phyloP scores from a whole-genome alignment of 2,329 filamentous ascomycete species.

The Ascocoryne sarcoides region DNA sequence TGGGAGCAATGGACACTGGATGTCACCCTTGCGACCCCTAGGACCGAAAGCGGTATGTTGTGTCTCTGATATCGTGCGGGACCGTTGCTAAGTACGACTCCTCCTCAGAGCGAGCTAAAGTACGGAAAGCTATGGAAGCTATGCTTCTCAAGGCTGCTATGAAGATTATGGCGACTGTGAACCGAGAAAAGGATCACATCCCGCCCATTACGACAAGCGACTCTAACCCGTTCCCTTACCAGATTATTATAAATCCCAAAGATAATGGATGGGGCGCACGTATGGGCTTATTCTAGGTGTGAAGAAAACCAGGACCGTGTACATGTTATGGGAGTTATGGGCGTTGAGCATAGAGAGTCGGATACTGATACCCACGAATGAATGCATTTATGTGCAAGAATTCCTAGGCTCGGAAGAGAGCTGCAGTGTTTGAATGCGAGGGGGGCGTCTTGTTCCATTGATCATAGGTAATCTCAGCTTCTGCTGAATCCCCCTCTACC shows the following conservation, averaged over 20 bases:
- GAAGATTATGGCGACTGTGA: constrained; percentile 83
- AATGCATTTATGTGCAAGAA: neutral
- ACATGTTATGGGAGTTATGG: constrained; percentile 5
- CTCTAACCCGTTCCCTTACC: constrained; percentile 89
- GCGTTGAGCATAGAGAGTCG: neutral
- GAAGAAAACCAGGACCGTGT: constrained; percentile 7
- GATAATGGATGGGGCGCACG: constrained; percentile 69
- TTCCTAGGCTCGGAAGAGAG: neutral
- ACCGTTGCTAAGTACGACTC: no score
- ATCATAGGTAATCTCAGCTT: constrained; percentile 2
- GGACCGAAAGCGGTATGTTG: constrained; percentile 72
- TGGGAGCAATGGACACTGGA: constrained; percentile 96
- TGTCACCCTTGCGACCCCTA: constrained; percentile 83
- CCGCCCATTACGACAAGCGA: constrained; percentile 91
- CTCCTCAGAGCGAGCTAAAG: constrained; percentile 75
- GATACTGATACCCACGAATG: neutral
- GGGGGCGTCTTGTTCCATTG: neutral
- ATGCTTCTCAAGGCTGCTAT: constrained; percentile 79
- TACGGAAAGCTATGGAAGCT: constrained; percentile 83
- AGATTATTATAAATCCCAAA: constrained; percentile 82
- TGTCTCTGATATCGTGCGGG: no score
- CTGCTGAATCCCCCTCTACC: constrained; percentile 1
- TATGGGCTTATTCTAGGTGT: constrained; percentile 50
- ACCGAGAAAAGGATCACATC: constrained; percentile 88
- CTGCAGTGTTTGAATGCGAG: neutral